These are phyloP conservation scores for Lachnellula hyalina DNA, from an alignment of 2,329 filamentous ascomycete genomes.

Conservation along the genomic window DNA sequence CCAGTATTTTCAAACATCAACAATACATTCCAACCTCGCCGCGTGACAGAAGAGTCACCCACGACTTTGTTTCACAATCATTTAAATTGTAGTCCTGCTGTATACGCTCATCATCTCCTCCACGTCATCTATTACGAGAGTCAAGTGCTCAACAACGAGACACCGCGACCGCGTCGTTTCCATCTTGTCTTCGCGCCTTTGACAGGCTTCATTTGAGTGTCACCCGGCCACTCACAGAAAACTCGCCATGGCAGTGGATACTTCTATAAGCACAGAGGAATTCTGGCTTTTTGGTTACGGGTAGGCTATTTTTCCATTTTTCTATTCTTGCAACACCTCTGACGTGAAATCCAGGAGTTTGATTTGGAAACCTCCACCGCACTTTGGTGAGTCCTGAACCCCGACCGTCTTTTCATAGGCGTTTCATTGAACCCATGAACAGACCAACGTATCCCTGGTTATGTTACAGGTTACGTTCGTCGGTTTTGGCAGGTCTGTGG, in stretches of 20 bases:
- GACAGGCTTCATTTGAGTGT: background rate
- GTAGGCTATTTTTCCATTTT: conserved; percentile 44
- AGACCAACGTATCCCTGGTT: conserved; percentile 84
- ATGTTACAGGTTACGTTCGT: conserved; percentile 88
- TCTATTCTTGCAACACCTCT: background rate
- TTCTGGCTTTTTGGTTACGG: conserved; percentile 98
- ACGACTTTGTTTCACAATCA: too few species aligned
- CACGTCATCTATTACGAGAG: too few species aligned
- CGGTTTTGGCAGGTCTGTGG: conserved; percentile 91
- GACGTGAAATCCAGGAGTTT: conserved; percentile 58
- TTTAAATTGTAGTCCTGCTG: too few species aligned
- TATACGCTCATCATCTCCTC: too few species aligned
- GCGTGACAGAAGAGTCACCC: too few species aligned
- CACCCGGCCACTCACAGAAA: background rate
- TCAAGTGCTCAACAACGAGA: too few species aligned
- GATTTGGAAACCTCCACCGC: conserved; percentile 97
- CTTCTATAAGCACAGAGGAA: conserved; percentile 39
- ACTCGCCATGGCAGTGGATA: conserved; percentile 6
- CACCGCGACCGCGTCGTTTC: too few species aligned
- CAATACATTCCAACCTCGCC: too few species aligned
- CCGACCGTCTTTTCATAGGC: background rate
- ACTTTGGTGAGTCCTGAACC: conserved; percentile 65
- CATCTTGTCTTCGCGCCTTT: background rate
- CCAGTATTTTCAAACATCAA: too few species aligned
- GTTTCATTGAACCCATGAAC: background rate